Evolutionary conservation across 257 asterid species (phyloP).

Genomic region (Verbena officinalis): DNA sequence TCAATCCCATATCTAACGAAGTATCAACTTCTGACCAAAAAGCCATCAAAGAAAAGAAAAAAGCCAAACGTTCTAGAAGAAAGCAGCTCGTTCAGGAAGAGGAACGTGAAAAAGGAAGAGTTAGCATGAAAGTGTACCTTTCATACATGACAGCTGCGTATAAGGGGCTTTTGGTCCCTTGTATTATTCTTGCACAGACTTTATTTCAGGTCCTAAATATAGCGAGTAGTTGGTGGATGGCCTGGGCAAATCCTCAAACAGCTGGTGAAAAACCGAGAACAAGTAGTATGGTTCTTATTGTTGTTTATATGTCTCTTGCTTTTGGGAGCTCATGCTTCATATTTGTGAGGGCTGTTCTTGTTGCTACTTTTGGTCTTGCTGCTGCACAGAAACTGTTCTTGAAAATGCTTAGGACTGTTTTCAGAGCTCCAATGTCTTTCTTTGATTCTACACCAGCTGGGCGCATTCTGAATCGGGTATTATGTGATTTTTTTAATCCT

Average conservation of each 20-base stretch:
- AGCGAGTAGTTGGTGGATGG: conserved; percentile 99
- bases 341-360: conserved; percentile 88
- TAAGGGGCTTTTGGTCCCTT: conserved; percentile 86
- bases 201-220: conserved; percentile 96
- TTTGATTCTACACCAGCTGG: conserved; percentile 98
- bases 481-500: conserved; percentile 22
- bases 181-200: conserved; percentile 84
- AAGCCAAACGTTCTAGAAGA: conserved; percentile 76
- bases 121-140: conserved; percentile 93
- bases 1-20: conserved; percentile 56
- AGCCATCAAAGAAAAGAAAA: conserved; percentile 90
- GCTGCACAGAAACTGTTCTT: conserved; percentile 90
- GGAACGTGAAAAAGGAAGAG: conserved; percentile 93
- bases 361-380: conserved; percentile 96
- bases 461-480: conserved; percentile 90
- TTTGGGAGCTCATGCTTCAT: conserved; percentile 96
- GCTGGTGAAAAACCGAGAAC: conserved; percentile 76
- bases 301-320: conserved; percentile 94
- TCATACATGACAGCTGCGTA: conserved; percentile 98
- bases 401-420: conserved; percentile 77
- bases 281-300: conserved; percentile 73
- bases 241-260: conserved; percentile 99
- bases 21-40: conserved; percentile 70
- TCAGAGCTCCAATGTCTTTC: conserved; percentile 95
- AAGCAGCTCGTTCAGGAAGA: conserved; percentile 99